A percentile compares a stretch with the other conserved stretches of the same genome.
phyloP scores from a whole-genome alignment of 805 yeast species.

The Brettanomyces bruxellensis region DNA sequence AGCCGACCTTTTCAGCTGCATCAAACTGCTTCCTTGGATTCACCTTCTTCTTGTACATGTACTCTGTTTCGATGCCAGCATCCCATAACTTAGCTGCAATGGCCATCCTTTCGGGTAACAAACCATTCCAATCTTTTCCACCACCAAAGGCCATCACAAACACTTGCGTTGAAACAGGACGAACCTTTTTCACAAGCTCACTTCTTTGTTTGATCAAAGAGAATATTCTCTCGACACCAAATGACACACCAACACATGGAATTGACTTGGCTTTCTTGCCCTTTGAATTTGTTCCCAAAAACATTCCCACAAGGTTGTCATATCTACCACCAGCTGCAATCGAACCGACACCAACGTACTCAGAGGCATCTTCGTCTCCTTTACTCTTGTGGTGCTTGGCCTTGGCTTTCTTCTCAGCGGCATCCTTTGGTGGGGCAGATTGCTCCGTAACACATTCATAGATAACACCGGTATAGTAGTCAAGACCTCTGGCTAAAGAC shows the following conservation, averaged over 20 bases:
- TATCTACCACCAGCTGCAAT: slow-evolving; percentile 99
- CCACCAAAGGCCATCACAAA: slow-evolving; percentile 98
- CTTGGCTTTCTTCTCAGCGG: slow-evolving; percentile 52
- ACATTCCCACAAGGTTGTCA: slow-evolving; percentile 95
- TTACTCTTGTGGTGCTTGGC: slow-evolving; percentile 18
- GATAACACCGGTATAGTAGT: slow-evolving; percentile 94
- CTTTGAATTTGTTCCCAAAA: slow-evolving; percentile 73
- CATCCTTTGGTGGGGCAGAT: slow-evolving; percentile 89
- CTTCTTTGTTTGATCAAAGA: slow-evolving; percentile 78
- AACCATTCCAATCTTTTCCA: slow-evolving; percentile 93
- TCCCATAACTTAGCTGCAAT: slow-evolving; percentile 79
- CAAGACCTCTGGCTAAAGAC: slow-evolving; percentile 94
- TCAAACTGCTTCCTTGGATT: slow-evolving; percentile 95
- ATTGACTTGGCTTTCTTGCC: slow-evolving; percentile 57
- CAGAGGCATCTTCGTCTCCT: slow-evolving; percentile 87
- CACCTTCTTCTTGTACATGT: slow-evolving; percentile 84
- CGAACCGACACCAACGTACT: slow-evolving; percentile 96
- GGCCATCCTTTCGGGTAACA: slow-evolving; percentile 83
- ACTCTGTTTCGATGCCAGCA: slow-evolving; percentile 85
- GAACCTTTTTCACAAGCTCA: slow-evolving; percentile 50
- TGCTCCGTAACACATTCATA: slow-evolving; percentile 94
- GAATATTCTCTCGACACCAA: slow-evolving; percentile 93
- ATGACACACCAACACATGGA: slow-evolving; percentile 96
- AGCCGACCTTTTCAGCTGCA: slow-evolving; percentile 92
- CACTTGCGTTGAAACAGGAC: slow-evolving; percentile 86